Evolutionary conservation across 768 basidiomycete species (phyloP).

Genomic region (Tremella yokohamensis): DNA sequence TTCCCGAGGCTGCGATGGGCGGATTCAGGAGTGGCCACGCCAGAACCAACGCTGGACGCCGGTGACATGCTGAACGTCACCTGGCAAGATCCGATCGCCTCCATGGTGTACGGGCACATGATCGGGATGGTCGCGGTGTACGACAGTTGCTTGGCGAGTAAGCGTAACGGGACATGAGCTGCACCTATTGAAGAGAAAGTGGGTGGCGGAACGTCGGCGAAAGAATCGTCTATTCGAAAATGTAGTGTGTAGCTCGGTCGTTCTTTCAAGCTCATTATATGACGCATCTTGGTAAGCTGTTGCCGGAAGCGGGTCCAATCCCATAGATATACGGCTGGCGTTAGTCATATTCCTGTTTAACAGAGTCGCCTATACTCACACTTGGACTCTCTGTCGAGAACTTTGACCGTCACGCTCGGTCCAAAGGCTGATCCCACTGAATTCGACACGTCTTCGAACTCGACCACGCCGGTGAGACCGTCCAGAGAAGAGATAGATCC

Average conservation of each 20-base stretch:
- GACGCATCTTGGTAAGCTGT: constrained; percentile 88
- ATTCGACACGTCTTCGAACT: constrained; percentile 91
- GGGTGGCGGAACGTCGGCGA: constrained; percentile 81
- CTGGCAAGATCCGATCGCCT: constrained; percentile 92
- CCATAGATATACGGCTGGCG: constrained; percentile 79
- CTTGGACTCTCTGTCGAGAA: constrained; percentile 79
- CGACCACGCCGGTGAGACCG: constrained; percentile 77
- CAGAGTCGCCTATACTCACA: constrained; percentile 17
- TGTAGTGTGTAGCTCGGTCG: constrained; percentile 90
- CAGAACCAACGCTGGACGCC: constrained; percentile 51
- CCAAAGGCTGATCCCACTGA: constrained; percentile 68
- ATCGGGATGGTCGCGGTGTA: constrained; percentile 77
- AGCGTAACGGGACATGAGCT: constrained; percentile 73
- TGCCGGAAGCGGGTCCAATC: constrained; percentile 81
- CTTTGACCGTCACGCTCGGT: constrained; percentile 82
- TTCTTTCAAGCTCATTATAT: constrained; percentile 81
- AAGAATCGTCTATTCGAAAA: constrained; percentile 88
- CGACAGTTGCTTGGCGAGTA: constrained; percentile 71
- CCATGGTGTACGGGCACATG: constrained; percentile 87
- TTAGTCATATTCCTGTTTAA: constrained; percentile 14
- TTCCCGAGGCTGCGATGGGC: constrained; percentile 4
- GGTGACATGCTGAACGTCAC: constrained; percentile 73
- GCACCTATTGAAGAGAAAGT: constrained; percentile 91
- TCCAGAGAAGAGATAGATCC: constrained; percentile 78
- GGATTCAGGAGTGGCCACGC: constrained; percentile 30